These are phyloP conservation scores for Diaporthe eres DNA, from an alignment of 2,329 filamentous ascomycete species.

Conservation along the genomic window DNA sequence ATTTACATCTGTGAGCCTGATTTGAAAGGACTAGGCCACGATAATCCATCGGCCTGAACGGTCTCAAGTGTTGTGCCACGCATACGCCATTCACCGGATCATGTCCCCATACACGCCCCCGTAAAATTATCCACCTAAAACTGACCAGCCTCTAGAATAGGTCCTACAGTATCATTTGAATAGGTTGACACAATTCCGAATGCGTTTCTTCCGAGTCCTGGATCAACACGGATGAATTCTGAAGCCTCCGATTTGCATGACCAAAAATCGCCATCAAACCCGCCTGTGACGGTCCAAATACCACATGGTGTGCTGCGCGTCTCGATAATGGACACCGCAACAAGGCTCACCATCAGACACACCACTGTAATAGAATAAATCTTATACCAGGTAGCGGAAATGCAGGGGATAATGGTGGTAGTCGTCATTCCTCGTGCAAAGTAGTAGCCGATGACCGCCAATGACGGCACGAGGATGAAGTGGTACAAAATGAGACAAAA, in stretches of 20 bases:
- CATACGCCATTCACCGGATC: not conserved
- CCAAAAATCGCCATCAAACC: not conserved
- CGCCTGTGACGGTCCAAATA: not conserved
- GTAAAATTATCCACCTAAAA: conserved; percentile 14
- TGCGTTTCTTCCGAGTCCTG: not conserved
- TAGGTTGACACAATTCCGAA: conserved; percentile 15
- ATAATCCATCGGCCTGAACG: not conserved
- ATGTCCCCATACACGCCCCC: not conserved
- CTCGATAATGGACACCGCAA: not conserved
- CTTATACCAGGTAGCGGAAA: conserved; percentile 13
- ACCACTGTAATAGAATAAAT: not conserved
- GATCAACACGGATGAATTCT: not conserved
- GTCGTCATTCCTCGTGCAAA: conserved; percentile 1
- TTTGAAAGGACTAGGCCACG: not conserved
- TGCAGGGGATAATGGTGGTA: conserved; percentile 18
- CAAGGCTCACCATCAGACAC: not conserved
- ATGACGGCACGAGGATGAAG: not conserved
- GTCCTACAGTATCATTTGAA: not conserved
- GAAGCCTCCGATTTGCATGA: not conserved
- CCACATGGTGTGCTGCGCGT: conserved; percentile 18
- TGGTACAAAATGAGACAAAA: not conserved
- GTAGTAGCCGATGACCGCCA: conserved; percentile 7
- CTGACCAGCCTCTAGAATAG: not conserved
- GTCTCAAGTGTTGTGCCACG: not conserved
- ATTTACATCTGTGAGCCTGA: too few species aligned